phyloP scores from a whole-genome alignment of 352 stramenopile genomes.

The Phytophthora podocarpi region DNA sequence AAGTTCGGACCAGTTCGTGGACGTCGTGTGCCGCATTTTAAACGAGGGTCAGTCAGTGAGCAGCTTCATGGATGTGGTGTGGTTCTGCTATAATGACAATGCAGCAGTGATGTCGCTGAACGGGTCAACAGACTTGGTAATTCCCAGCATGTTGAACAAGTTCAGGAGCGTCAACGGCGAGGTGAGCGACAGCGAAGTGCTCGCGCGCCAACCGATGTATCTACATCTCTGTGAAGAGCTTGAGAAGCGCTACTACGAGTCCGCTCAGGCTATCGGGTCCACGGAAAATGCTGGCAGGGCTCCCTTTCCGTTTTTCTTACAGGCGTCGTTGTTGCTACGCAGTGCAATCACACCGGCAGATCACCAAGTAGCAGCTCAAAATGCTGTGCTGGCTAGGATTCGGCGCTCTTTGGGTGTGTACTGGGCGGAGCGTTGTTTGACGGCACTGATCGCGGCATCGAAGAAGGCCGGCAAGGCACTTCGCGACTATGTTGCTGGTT shows the following conservation, averaged over 20 bases:
- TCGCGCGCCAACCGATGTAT: slow-evolving; percentile 62
- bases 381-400: slow-evolving; percentile 43
- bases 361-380: slow-evolving; percentile 47
- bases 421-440: slow-evolving; percentile 69
- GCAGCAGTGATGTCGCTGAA: slow-evolving; percentile 56
- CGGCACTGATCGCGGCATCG: slow-evolving; percentile 45
- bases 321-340: slow-evolving; percentile 64
- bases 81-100: slow-evolving; percentile 83
- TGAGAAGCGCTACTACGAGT: slow-evolving; percentile 48
- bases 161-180: slow-evolving; percentile 41
- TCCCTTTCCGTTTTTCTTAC: slow-evolving; percentile 49
- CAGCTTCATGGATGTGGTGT: slow-evolving; percentile 76
- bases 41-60: slow-evolving; percentile 59
- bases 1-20: slow-evolving; percentile 44
- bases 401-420: slow-evolving; percentile 56
- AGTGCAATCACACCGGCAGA: slow-evolving; percentile 60
- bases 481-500: slow-evolving; percentile 31
- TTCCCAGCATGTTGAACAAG: slow-evolving; percentile 65
- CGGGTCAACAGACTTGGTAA: slow-evolving; percentile 48
- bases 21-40: slow-evolving; percentile 57
- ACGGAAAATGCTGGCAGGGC: neutral
- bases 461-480: slow-evolving; percentile 34
- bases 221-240: slow-evolving; percentile 64
- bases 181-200: slow-evolving; percentile 15
- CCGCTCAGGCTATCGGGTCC: neutral